Evolutionary conservation across 371 early-diverging fungal genomes (phyloP), one percentile per base, ranked within the genome.

Genomic region (Dichotomocladium elegans): DNA sequence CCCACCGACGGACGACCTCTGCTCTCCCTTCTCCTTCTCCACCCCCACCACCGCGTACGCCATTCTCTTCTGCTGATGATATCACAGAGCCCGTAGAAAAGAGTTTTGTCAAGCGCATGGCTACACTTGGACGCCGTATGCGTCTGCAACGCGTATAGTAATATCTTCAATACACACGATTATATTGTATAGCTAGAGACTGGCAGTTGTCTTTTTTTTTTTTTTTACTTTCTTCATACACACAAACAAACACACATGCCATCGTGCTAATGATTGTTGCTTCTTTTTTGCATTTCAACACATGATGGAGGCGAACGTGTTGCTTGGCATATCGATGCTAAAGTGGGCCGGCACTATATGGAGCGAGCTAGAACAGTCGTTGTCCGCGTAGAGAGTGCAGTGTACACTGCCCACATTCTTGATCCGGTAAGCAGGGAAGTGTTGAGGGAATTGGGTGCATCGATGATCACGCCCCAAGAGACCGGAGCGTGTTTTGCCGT

Each of bases 271-370:
- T 46, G 12, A 25, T 14, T 12, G 9, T 29, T n/a, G 12, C 15
- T n/a, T 2, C 14, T 12, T 44, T 51, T 25, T 26, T 51, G 19
- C 21, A 14, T n/a, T 34, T 46, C 50, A 68, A 44, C 69, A 68
- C 26, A 68, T 64, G 27, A 64, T 60, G 11, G 74, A 74, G 35
- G 55, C 41, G 34, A 68, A 61, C 12, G 34, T 27, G 11, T 41
- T 57, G 22, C 28, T 40, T 8, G 74, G 74, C 34, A 64, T 52
- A 34, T 59, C 27, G 28, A 74, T 64, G 9, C 47, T 53, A 30
- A 70, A 74, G 55, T 70, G 74, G 21, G 74, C 70, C 10, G 74
- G 74, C 2, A 68, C 66, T 14, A 74, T 62, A 33, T 68, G 62
- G 0, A 74, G 46, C 4, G 50, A 53, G 0, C 74, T 71, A 30